Evolutionary conservation across 306 rosid species (phyloP).

Genomic region (Gillenia trifoliata): DNA sequence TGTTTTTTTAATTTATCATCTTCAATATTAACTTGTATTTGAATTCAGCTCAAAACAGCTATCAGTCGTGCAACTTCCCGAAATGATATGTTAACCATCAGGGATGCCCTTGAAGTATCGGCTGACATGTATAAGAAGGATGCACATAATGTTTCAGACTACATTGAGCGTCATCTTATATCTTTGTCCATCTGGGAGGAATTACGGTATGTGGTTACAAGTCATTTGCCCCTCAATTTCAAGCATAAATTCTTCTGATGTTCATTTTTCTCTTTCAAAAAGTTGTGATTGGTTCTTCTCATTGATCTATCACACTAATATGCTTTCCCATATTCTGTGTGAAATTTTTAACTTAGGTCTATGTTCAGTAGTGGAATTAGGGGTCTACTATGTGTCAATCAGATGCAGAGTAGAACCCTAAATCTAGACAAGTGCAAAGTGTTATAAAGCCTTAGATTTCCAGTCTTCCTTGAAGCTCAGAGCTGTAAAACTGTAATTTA

Average conservation of each 20-base stretch:
- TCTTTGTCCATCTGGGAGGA: conserved; percentile 97
- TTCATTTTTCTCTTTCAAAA: neutral
- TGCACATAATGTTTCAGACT: conserved; percentile 76
- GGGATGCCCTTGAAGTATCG: conserved; percentile 98
- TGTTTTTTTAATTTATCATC: neutral
- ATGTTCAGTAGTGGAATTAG: neutral
- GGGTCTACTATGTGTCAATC: neutral
- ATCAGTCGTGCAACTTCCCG: conserved; percentile 87
- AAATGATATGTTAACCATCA: conserved; percentile 70
- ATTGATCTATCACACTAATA: neutral
- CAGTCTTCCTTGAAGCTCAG: neutral
- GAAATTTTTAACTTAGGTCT: neutral
- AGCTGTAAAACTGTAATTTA: neutral
- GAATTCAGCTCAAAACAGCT: conserved; percentile 87
- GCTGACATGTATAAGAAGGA: conserved; percentile 93
- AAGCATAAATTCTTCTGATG: neutral
- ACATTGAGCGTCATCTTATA: conserved; percentile 89
- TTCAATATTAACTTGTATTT: conserved; percentile 15
- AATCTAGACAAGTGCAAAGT: neutral
- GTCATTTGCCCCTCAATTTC: neutral
- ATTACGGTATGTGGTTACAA: conserved; percentile 52
- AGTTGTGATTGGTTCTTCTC: neutral
- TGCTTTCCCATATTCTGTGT: neutral
- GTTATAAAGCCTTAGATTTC: neutral
- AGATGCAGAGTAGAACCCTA: neutral